Evolutionary conservation across 768 basidiomycete genomes (phyloP).

Genomic region (Stropharia rugosoannulata): DNA sequence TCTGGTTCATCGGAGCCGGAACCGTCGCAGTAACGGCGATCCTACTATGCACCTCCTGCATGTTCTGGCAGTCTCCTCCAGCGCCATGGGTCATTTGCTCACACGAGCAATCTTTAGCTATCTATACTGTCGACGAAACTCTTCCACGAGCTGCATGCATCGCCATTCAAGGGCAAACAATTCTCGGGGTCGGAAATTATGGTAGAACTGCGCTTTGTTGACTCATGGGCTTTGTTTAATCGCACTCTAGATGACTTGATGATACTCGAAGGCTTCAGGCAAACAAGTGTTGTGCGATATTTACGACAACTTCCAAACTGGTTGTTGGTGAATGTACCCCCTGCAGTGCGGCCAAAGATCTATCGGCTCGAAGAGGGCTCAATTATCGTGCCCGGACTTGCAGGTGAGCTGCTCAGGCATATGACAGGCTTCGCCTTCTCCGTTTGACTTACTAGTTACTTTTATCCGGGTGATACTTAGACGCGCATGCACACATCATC

Average conservation of each 20-base stretch:
- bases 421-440: no score
- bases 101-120: conserved; percentile 13
- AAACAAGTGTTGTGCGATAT: no score
- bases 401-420: conserved; percentile 42
- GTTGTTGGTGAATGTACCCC: no score
- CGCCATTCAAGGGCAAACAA: conserved; percentile 44
- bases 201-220: conserved; percentile 27
- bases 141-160: conserved; percentile 60
- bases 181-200: conserved; percentile 47
- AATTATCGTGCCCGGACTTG: conserved; percentile 65
- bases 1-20: no score
- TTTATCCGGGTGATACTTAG: conserved; percentile 29
- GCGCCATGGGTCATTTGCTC: no score
- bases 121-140: conserved; percentile 69
- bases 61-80: no score
- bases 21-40: no score
- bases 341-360: not conserved
- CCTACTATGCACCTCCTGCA: no score
- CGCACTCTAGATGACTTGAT: no score
- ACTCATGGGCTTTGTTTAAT: no score
- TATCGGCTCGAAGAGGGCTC: conserved; percentile 6
- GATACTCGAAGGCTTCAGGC: no score
- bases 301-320: no score
- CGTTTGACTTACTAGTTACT: not conserved
- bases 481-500: conserved; percentile 80